Evolutionary conservation across 176 grass and related monocot genomes (phyloP).

Genomic region (Triticum timopheevii): DNA sequence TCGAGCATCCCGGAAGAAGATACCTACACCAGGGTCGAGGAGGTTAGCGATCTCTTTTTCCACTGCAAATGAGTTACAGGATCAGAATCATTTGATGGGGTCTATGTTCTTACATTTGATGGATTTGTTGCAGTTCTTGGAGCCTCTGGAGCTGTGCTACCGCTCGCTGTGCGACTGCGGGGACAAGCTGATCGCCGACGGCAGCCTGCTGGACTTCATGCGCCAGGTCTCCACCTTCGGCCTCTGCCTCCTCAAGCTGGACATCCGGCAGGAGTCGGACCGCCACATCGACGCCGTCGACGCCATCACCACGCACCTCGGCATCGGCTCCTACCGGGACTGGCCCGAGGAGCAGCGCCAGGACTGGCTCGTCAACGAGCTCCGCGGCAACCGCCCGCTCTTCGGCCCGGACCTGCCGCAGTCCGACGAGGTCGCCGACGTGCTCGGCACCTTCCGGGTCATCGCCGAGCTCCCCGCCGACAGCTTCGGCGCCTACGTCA

Average conservation of each 20-base stretch:
- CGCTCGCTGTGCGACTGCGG: constrained; percentile 70
- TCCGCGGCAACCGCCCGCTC: constrained; percentile 60
- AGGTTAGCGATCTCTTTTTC: constrained; percentile 3
- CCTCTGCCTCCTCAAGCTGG: constrained; percentile 66
- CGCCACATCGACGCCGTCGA: constrained; percentile 65
- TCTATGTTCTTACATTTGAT: no score
- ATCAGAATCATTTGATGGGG: background rate
- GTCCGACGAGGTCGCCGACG: constrained; percentile 61
- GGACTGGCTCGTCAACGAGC: constrained; percentile 74
- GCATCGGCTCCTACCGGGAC: constrained; percentile 69
- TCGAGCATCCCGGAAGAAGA: constrained; percentile 54
- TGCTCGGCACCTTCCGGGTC: constrained; percentile 71
- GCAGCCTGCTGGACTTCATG: constrained; percentile 73
- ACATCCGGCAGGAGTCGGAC: constrained; percentile 87
- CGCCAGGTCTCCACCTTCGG: constrained; percentile 79
- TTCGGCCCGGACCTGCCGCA: constrained; percentile 52
- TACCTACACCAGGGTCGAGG: constrained; percentile 52
- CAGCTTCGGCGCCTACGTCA: constrained; percentile 69
- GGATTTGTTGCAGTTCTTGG: constrained; percentile 51
- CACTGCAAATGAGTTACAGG: background rate
- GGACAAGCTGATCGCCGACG: constrained; percentile 64
- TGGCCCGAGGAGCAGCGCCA: constrained; percentile 71
- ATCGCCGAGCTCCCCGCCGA: constrained; percentile 66
- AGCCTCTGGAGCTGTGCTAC: constrained; percentile 83
- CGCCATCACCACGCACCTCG: constrained; percentile 68